Evolutionary conservation across 176 grass and related monocot species (phyloP).

Genomic region (Rhynchospora pubera): DNA sequence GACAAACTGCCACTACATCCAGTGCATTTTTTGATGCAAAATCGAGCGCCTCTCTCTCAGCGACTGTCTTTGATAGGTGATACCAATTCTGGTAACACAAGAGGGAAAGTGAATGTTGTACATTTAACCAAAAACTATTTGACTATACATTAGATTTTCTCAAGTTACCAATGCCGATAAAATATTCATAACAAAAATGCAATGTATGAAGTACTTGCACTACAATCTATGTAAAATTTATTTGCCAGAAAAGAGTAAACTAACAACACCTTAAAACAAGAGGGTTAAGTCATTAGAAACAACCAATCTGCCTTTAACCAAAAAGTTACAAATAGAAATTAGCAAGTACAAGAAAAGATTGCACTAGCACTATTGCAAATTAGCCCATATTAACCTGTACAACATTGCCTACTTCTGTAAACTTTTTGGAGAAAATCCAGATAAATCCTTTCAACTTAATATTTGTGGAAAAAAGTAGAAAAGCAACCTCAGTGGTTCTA

Average conservation of each 20-base stretch:
- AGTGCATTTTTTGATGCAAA: constrained; percentile 21
- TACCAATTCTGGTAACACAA: constrained; percentile 36
- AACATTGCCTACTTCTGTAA: neutral
- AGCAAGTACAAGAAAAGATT: no score
- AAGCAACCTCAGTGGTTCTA: constrained; percentile 30
- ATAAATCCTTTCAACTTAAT: neutral
- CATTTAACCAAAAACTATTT: neutral
- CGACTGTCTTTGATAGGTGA: constrained; percentile 45
- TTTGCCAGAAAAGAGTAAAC: no score
- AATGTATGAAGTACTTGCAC: no score
- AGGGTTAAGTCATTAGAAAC: no score
- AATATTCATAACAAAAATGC: no score
- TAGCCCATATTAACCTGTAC: neutral
- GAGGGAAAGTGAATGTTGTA: neutral
- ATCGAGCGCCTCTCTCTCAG: constrained; percentile 32
- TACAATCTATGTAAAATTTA: no score
- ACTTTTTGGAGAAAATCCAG: no score
- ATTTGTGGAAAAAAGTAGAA: neutral
- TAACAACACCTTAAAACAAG: no score
- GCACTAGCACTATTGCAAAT: no score
- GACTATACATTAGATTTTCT: neutral
- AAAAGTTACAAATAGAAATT: no score
- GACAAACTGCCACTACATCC: constrained; percentile 49
- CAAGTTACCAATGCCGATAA: neutral
- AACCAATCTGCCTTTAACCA: no score